Conservation (phyloP, 1,284 basidiomycete species). For the Schizophyllum amplum region DNA sequence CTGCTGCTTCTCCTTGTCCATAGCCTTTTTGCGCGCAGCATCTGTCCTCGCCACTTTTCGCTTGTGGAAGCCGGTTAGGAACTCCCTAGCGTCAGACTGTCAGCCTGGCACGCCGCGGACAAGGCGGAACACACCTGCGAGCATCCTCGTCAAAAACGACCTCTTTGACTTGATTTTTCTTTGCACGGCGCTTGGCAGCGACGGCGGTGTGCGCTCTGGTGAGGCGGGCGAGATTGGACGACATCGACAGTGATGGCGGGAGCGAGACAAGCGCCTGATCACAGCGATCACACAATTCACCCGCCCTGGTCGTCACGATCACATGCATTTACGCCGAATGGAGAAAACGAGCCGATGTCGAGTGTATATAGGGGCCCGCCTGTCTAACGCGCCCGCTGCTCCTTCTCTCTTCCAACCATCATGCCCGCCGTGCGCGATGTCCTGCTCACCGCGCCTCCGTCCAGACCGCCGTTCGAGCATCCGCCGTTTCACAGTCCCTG, state of each 20-base stretch:
- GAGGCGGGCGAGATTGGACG: slow-evolving; percentile 45
- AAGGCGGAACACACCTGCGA: slow-evolving; percentile 42
- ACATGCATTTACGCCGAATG: slow-evolving; percentile 13
- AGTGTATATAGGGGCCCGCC: not conserved
- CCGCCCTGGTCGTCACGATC: slow-evolving; percentile 9
- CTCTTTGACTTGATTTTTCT: slow-evolving; percentile 54
- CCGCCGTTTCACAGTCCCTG: slow-evolving; percentile 10
- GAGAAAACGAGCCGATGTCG: slow-evolving; percentile 7
- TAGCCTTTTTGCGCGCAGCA: slow-evolving; percentile 57
- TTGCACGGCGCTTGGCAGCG: slow-evolving; percentile 53
- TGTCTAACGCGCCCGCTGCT: slow-evolving; percentile 1
- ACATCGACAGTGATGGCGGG: slow-evolving; percentile 21
- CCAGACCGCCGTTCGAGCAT: too few relatives aligned
- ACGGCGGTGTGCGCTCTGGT: slow-evolving; percentile 52
- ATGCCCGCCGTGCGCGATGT: not conserved
- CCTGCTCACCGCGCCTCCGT: too few relatives aligned
- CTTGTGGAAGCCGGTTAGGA: slow-evolving; percentile 82
- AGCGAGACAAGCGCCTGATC: slow-evolving; percentile 3
- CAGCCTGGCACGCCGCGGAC: slow-evolving; percentile 6
- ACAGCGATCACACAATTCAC: slow-evolving; percentile 6
- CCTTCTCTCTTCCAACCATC: slow-evolving; percentile 4
- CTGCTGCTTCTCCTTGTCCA: slow-evolving; percentile 61
- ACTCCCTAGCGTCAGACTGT: slow-evolving; percentile 45
- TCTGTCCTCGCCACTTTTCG: slow-evolving; percentile 74
- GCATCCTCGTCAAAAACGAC: slow-evolving; percentile 73